Evolutionary conservation across 345 rosid species (phyloP), one percentile per base, ranked within the genome.

Genomic region (Brassica nigra): DNA sequence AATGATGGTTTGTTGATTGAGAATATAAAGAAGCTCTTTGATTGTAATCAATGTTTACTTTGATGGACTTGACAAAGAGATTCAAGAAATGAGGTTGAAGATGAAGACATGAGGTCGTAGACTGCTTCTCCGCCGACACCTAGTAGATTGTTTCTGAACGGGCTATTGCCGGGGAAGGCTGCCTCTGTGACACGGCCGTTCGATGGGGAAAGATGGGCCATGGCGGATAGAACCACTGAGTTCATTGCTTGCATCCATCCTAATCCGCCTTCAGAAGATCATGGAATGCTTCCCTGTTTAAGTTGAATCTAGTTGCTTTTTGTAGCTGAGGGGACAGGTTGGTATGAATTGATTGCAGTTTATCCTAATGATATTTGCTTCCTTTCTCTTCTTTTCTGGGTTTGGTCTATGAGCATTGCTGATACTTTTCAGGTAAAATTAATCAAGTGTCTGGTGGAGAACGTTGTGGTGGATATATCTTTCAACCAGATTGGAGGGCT

Each of bases 401-500:
- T 74, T 68, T 69, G 65, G 42, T 67, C 3, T 44, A 23, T 66
- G 30, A 52, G 58, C 33, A 3, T 31, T 31, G 33, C 4, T 31
- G 33, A 0, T 3, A 31, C 4, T 34, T 77, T 80, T 73, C 91
- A 93, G 98, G 99, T 93, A 77, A 93, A 93, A 88, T 68, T 95
- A 66, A 93, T 95, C 66, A 95, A 95, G 88, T 95, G 99, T 78
- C 91, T 96, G 79, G 98, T 96, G 58, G 99, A 93, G 80, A 93
- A 96, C 82, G 93, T 93, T 76, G 99, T 96, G 64, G 99, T 96
- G 14, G 99, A 96, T 77, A 90, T 96, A 85, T 96, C 99, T 8
- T 93, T 93, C 85, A 89, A 91, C 83, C 99, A 95, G 88, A 94
- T 95, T 82, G 99, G 99, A 79, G 99, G 98, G 67, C 86, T 96